Percentiles rank a stretch among this genome's conserved stretches.
Conservation (phyloP, 78 protist species). For the Dictyostelium capitatum region DNA sequence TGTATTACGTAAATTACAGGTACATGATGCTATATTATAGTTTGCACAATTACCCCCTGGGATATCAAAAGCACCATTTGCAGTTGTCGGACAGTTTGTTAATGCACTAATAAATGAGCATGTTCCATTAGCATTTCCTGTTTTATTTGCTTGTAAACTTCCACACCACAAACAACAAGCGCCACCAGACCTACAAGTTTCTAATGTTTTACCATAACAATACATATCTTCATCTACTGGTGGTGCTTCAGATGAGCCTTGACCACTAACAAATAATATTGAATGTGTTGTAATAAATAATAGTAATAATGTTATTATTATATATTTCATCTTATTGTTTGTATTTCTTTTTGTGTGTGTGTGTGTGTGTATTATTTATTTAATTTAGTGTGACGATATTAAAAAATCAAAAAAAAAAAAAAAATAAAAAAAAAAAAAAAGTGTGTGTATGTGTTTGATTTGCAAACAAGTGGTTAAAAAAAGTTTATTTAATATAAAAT, state of each 20-base stretch:
- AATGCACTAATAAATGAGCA: neutral
- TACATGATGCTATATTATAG: neutral
- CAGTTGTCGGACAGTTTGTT: neutral
- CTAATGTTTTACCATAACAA: neutral
- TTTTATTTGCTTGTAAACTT: too few relatives aligned
- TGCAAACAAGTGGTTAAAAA: neutral
- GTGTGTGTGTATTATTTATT: too few relatives aligned
- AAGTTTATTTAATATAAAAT: neutral
- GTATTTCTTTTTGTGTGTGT: neutral
- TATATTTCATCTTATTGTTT: neutral
- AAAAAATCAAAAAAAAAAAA: neutral
- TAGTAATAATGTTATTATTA: neutral
- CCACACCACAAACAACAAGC: conserved; percentile 6
- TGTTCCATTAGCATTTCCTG: neutral
- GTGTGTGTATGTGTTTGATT: neutral
- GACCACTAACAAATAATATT: neutral
- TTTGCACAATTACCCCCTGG: neutral
- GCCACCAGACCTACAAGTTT: neutral
- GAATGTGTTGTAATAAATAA: neutral
- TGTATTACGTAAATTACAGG: neutral
- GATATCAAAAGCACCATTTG: neutral
- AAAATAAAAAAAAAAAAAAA: neutral
- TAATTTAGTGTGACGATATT: too few relatives aligned
- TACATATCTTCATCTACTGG: neutral
- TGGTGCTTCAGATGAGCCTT: neutral